phyloP scores from a whole-genome alignment of 2,329 filamentous ascomycete genomes.

The Verticillium albo-atrum region DNA sequence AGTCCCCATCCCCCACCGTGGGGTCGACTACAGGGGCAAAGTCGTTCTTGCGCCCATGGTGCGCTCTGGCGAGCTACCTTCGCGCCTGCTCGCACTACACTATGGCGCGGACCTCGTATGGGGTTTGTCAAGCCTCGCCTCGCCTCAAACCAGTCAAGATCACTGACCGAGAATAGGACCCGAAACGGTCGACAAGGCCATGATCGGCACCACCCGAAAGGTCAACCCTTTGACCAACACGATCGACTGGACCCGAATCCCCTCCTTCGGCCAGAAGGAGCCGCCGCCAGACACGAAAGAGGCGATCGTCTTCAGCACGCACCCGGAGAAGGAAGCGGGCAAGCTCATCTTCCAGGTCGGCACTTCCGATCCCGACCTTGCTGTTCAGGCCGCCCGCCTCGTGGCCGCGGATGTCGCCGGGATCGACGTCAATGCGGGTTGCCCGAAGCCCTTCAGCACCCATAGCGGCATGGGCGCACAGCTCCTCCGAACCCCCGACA shows the following conservation, averaged over 20 bases:
- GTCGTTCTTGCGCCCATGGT: constrained; percentile 97
- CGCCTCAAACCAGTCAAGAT: too few species aligned
- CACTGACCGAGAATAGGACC: constrained; percentile 53
- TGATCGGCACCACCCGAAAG: constrained; percentile 80
- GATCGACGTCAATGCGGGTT: constrained; percentile 97
- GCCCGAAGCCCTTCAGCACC: constrained; percentile 94
- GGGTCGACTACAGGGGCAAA: constrained; percentile 91
- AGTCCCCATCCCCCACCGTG: constrained; percentile 80
- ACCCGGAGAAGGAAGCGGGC: constrained; percentile 69
- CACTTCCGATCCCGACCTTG: constrained; percentile 75
- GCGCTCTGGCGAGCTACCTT: constrained; percentile 91
- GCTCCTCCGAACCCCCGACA: constrained; percentile 78
- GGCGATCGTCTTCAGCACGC: constrained; percentile 78
- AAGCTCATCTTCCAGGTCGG: constrained; percentile 89
- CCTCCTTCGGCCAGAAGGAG: constrained; percentile 65
- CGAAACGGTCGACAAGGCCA: constrained; percentile 86
- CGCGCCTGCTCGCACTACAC: constrained; percentile 80
- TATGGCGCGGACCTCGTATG: constrained; percentile 97
- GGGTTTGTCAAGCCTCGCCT: constrained; percentile 50
- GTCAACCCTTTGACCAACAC: constrained; percentile 73
- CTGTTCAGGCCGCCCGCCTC: constrained; percentile 77
- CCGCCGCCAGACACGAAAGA: constrained; percentile 48
- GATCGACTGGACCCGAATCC: constrained; percentile 77
- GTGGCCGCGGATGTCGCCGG: constrained; percentile 85
- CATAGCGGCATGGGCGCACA: constrained; percentile 94